Conservation (phyloP, 257 asterid genomes). For the Solanum verrucosum region DNA sequence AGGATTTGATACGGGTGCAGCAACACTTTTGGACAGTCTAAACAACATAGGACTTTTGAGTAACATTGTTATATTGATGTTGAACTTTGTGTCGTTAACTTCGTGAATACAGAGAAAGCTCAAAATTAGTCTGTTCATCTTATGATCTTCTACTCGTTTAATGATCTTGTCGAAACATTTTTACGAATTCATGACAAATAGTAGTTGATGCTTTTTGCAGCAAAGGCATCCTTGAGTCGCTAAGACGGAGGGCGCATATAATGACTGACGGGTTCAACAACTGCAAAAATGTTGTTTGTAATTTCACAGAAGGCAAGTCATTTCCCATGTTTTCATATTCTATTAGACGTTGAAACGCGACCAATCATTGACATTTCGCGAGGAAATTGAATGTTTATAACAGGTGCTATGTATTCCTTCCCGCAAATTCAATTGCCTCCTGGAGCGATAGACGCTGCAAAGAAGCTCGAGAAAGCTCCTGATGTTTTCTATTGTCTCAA, state of each 20-base stretch:
- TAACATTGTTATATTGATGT: background rate
- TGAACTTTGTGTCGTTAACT: background rate
- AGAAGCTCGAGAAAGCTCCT: conserved; percentile 68
- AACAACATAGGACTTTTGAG: background rate
- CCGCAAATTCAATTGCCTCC: conserved; percentile 94
- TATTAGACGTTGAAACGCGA: background rate
- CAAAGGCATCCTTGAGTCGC: conserved; percentile 82
- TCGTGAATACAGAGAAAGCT: background rate
- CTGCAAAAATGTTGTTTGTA: conserved; percentile 94
- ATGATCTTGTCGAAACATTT: background rate
- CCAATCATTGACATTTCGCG: background rate
- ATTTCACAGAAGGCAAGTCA: conserved; percentile 81
- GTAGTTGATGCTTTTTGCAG: conserved; percentile 27
- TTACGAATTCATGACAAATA: background rate
- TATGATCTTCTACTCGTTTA: background rate
- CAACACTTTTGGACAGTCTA: background rate
- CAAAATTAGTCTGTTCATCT: background rate
- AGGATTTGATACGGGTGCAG: background rate
- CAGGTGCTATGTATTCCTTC: conserved; percentile 99
- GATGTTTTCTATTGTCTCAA: conserved; percentile 93
- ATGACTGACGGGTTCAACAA: conserved; percentile 96
- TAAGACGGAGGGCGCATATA: conserved; percentile 82
- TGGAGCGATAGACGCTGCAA: conserved; percentile 80
- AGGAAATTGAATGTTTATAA: background rate
- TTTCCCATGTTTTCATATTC: background rate